Percentiles rank a stretch among this genome's conserved stretches.
Evolutionary conservation across 108 stramenopile genomes (phyloP).

Genomic region (Seminavis robusta): DNA sequence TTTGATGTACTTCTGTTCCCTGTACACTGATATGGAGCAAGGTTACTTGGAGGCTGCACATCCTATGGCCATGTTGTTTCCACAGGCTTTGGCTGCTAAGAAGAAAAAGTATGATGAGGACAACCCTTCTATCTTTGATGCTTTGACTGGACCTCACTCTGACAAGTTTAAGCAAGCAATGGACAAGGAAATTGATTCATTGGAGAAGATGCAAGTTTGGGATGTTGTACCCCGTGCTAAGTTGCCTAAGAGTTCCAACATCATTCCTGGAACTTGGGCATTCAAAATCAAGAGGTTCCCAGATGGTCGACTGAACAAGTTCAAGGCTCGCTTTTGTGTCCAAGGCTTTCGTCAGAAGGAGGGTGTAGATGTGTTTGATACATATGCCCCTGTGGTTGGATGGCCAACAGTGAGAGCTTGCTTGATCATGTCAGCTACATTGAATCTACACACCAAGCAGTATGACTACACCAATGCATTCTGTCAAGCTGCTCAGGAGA

Average conservation of each 20-base stretch:
- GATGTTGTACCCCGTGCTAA: constrained; percentile 6
- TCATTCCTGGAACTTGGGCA: constrained; percentile 43
- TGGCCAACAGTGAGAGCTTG: constrained; percentile 34
- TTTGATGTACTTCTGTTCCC: too few relatives aligned
- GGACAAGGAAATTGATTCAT: constrained; percentile 17
- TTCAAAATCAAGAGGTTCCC: constrained; percentile 44
- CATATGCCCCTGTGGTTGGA: constrained; percentile 47
- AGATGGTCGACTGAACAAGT: constrained; percentile 35
- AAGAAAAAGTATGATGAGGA: constrained; percentile 24
- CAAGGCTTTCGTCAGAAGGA: constrained; percentile 34
- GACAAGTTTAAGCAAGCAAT: constrained; percentile 26
- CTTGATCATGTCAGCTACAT: constrained; percentile 9
- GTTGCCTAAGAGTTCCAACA: not conserved
- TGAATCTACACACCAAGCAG: not conserved
- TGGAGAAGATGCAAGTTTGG: constrained; percentile 21
- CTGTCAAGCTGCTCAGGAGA: constrained; percentile 17
- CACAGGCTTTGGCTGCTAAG: too few relatives aligned
- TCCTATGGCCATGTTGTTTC: too few relatives aligned
- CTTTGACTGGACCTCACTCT: constrained; percentile 25
- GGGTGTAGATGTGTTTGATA: constrained; percentile 27
- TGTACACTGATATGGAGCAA: too few relatives aligned
- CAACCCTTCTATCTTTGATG: constrained; percentile 11
- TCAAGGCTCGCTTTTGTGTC: constrained; percentile 48
- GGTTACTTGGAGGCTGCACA: too few relatives aligned
- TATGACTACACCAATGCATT: constrained; percentile 26